These are phyloP conservation scores for Eustoma russellianum DNA, from an alignment of 257 asterid genomes.

Conservation along the genomic window DNA sequence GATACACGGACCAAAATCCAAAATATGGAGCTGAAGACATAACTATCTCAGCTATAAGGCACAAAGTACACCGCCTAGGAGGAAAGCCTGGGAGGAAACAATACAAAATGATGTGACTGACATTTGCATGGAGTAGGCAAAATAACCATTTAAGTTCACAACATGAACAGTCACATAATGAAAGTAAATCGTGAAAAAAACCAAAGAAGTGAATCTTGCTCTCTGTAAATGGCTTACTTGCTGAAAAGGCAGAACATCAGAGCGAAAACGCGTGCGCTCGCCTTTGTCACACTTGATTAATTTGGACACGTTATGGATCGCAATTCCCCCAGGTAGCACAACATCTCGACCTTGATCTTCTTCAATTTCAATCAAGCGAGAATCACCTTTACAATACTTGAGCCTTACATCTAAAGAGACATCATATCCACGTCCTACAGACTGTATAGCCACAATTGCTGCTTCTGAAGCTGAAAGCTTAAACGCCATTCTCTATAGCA, in stretches of 20 bases:
- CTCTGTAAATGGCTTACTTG: constrained; percentile 38
- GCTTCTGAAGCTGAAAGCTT: constrained; percentile 80
- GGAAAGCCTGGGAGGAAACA: too few relatives aligned
- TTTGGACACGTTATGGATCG: constrained; percentile 60
- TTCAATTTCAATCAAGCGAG: constrained; percentile 69
- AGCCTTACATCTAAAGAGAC: constrained; percentile 79
- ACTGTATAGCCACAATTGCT: constrained; percentile 74
- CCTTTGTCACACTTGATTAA: constrained; percentile 96
- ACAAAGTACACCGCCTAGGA: too few relatives aligned
- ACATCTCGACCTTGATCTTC: constrained; percentile 65
- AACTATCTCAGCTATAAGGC: too few relatives aligned
- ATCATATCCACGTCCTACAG: constrained; percentile 95
- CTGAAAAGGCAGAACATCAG: constrained; percentile 87
- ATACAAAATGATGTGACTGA: too few relatives aligned
- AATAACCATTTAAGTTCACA: too few relatives aligned
- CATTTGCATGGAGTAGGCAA: too few relatives aligned
- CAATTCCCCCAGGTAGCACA: constrained; percentile 80
- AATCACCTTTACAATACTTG: constrained; percentile 81
- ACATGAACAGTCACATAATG: too few relatives aligned
- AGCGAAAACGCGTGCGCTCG: constrained; percentile 79
- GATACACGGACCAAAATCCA: not conserved
- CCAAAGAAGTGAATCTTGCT: too few relatives aligned
- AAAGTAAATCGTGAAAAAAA: too few relatives aligned
- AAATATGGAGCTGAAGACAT: too few relatives aligned
- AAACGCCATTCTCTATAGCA: constrained; percentile 58